These are phyloP conservation scores for Microdochium nivale DNA, from an alignment of 2,329 filamentous ascomycete genomes.

Conservation along the genomic window DNA sequence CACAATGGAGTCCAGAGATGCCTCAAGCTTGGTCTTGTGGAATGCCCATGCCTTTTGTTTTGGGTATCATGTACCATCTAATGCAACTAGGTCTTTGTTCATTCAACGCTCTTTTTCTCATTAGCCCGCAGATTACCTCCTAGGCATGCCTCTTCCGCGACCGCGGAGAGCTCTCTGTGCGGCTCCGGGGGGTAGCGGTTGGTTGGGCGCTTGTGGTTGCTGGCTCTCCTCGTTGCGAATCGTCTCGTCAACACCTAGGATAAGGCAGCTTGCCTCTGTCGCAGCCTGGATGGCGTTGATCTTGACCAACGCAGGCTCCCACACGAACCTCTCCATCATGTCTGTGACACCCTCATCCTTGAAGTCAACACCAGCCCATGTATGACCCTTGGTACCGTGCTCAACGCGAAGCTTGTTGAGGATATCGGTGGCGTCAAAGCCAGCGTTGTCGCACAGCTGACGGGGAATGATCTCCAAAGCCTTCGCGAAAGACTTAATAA, in stretches of 20 bases:
- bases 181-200: slow-evolving; percentile 68
- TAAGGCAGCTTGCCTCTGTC: slow-evolving; percentile 90
- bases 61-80: slow-evolving; percentile 3
- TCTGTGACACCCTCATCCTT: slow-evolving; percentile 83
- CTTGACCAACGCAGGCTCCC: slow-evolving; percentile 95
- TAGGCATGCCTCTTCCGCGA: slow-evolving; percentile 81
- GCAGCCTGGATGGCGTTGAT: slow-evolving; percentile 95
- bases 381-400: slow-evolving; percentile 76
- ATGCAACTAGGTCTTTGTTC: background rate
- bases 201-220: slow-evolving; percentile 69
- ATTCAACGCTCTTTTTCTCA: background rate
- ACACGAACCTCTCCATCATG: slow-evolving; percentile 93
- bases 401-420: slow-evolving; percentile 93
- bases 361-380: slow-evolving; percentile 96
- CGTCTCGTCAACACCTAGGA: slow-evolving; percentile 94
- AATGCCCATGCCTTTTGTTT: background rate
- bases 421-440: slow-evolving; percentile 96
- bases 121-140: slow-evolving; percentile 41
- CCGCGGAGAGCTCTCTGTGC: slow-evolving; percentile 83
- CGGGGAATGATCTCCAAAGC: slow-evolving; percentile 93
- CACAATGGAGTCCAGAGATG: background rate
- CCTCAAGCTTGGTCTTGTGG: background rate
- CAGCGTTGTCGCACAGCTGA: slow-evolving; percentile 96
- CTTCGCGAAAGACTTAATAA: slow-evolving; percentile 97
- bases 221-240: slow-evolving; percentile 96